Base-by-base conservation (phyloP, 23 red algal species). In the Gracilaria domingensis region DNA sequence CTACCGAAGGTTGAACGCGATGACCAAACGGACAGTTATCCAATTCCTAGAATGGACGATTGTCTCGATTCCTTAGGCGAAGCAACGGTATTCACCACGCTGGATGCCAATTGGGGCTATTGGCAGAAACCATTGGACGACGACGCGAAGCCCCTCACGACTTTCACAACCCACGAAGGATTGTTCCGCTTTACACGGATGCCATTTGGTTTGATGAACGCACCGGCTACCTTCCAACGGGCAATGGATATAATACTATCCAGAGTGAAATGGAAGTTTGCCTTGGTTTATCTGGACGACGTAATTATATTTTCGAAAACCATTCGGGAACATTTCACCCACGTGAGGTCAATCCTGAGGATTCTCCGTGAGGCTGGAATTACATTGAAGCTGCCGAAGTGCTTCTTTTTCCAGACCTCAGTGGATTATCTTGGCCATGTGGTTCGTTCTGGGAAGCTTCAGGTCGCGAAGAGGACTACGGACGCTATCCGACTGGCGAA, bases 371-470 rank as follows among this genome's bases (percentile, higher is more conserved):
- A 59, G 4, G 55, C 55, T 18, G 55, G 55, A 18, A 20, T 59
- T 4, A 59, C 55, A 7, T 11, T 45, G 11, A 45, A 45, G 4
- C 42, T 92, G 16, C 5, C 44, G 40, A 92, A 92, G 66, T 92
- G 77, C 40, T 44, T 29, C 49, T 92, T 64, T 42, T 92, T 92
- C 59, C 18, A 61, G 33, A 33, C 26, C 37, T 34, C 44, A 12
- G 20, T 92, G 29, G 75, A 81, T 17, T 92, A 92, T 38, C 59
- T 82, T 12, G 78, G 56, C 20, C 57, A 92, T 65, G 32, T 59
- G 11, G 79, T 83, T 37, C 21, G 36, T 16, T 78, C 88, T 38
- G 88, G 88, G 78, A 54, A 25, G 60, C 40, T 92, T 16, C 12
- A 83, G 11, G 88, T 92, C 28, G 30, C 62, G n/a, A 24, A 48